Evolutionary conservation across 2,329 filamentous ascomycete species (phyloP).

Genomic region (Gyromitra esculenta): DNA sequence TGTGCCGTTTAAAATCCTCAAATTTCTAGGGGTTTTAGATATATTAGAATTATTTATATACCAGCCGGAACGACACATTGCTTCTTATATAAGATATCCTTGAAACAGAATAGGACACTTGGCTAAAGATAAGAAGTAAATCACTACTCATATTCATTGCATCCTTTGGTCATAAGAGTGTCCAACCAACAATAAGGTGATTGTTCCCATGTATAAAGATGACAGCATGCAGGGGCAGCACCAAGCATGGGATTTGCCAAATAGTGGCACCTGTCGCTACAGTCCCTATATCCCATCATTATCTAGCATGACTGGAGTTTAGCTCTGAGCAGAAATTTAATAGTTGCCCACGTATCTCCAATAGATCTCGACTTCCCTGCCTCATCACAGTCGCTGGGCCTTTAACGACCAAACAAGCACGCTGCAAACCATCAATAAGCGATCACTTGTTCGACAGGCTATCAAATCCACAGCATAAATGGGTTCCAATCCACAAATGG

Average conservation of each 20-base stretch:
- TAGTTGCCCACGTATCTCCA: slow-evolving; percentile 38
- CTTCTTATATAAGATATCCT: not conserved
- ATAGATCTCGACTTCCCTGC: not conserved
- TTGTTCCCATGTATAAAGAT: not conserved
- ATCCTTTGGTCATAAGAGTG: not conserved
- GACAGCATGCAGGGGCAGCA: not conserved
- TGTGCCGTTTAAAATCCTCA: not conserved
- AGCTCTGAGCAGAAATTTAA: slow-evolving; percentile 3
- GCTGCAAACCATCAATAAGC: not conserved
- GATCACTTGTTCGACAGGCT: not conserved
- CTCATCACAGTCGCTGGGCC: not conserved
- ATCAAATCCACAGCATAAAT: not conserved
- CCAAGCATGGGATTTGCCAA: not conserved
- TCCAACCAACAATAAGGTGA: not conserved
- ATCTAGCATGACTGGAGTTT: not conserved
- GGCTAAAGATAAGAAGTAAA: not conserved
- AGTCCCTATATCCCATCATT: not conserved
- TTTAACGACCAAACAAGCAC: slow-evolving; percentile 2
- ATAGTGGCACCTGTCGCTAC: not conserved
- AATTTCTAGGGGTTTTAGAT: not conserved
- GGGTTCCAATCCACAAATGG: too few relatives aligned
- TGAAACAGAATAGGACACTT: not conserved
- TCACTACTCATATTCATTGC: not conserved
- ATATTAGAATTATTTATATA: not conserved
- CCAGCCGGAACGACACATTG: not conserved